Base-by-base conservation (phyloP, 2,329 filamentous ascomycete genomes). In the Fusarium chlamydosporum region DNA sequence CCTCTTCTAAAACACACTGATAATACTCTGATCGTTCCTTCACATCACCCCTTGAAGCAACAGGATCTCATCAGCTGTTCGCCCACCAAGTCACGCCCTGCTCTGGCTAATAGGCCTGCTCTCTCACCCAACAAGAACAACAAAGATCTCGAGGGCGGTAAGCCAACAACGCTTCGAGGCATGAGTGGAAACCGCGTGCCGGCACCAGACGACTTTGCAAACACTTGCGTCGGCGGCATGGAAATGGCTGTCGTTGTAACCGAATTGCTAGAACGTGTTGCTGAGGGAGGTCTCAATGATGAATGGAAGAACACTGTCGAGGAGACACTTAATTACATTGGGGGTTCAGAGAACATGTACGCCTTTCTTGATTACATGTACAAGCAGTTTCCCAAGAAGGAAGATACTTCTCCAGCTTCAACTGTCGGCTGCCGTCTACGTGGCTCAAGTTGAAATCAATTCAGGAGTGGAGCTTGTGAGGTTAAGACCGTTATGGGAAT, bases 241-340 rank as follows among this genome's bases (percentile, higher is more conserved):
- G 62, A 65, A 26, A 65, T 65, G 54, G 60, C 54, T n/a, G 54
- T 65, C n/a, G 60, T 65, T 4, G 53, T 54, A 4, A 54, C 48
- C 15, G 60, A 60, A 41, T 16, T 65, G 13, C 47, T 65, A 6
- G 62, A 65, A 18, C 42, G 13, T 12, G 27, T 40, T 38, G 37
- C 46, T 13, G 31, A 54, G 33, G 54, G 27, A 13, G 27, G 45
- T 23, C 15, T 59, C 6, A 23, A 34, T n/a, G 16, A 37, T 34
- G 59, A 58, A 34, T 65, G 60, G 62, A 53, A 23, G 26, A n/a
- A 31, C 12, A 42, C 53, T 29, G 48, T 65, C 40, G 43, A 46
- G 47, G 54, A 65, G 12, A 65, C 61, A 33, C 42, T 66, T 8
- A 20, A 60, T 7, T 60, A 65, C n/a, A 60, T 48, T 38, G 55